A percentile compares a stretch with the other conserved stretches of the same genome.
phyloP scores from a whole-genome alignment of 768 basidiomycete species.

The Lentinula detonsa region DNA sequence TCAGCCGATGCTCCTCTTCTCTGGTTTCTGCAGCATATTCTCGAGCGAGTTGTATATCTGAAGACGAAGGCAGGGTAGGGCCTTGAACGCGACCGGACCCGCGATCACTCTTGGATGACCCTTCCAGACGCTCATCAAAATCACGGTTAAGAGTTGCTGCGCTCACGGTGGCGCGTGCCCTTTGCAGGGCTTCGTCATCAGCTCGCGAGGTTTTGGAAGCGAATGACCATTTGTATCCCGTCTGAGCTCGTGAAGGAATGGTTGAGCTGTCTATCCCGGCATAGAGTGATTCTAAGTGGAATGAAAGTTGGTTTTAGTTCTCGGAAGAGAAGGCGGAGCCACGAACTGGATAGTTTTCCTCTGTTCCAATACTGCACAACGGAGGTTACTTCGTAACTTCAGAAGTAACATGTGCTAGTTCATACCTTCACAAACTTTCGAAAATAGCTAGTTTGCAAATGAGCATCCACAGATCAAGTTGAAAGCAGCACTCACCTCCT shows the following conservation, averaged over 20 bases:
- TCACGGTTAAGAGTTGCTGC: slow-evolving; percentile 37
- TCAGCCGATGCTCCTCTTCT: slow-evolving; percentile 44
- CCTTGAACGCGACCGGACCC: slow-evolving; percentile 42
- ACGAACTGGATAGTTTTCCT: slow-evolving; percentile 63
- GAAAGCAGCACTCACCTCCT: slow-evolving; percentile 46
- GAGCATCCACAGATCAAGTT: slow-evolving; percentile 18
- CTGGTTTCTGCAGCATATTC: slow-evolving; percentile 53
- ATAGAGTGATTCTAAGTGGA: slow-evolving; percentile 52
- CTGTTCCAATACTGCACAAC: slow-evolving; percentile 68
- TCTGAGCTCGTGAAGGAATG: slow-evolving; percentile 59
- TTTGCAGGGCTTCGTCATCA: slow-evolving; percentile 52
- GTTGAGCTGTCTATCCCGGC: slow-evolving; percentile 51
- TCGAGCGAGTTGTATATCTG: slow-evolving; percentile 64
- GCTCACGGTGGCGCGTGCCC: slow-evolving; percentile 53
- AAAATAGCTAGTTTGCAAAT: slow-evolving; percentile 62
- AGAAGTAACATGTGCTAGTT: not conserved
- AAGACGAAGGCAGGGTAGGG: slow-evolving; percentile 61
- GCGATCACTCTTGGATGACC: slow-evolving; percentile 20
- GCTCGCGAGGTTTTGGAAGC: slow-evolving; percentile 57
- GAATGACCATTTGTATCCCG: slow-evolving; percentile 87
- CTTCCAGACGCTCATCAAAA: slow-evolving; percentile 8
- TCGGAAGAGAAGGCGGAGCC: not conserved
- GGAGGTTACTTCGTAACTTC: slow-evolving; percentile 1
- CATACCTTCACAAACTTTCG: slow-evolving; percentile 84
- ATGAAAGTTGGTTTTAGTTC: not conserved